Base-by-base conservation (phyloP, 345 rosid genomes). In the Crucihimalaya himalaica region DNA sequence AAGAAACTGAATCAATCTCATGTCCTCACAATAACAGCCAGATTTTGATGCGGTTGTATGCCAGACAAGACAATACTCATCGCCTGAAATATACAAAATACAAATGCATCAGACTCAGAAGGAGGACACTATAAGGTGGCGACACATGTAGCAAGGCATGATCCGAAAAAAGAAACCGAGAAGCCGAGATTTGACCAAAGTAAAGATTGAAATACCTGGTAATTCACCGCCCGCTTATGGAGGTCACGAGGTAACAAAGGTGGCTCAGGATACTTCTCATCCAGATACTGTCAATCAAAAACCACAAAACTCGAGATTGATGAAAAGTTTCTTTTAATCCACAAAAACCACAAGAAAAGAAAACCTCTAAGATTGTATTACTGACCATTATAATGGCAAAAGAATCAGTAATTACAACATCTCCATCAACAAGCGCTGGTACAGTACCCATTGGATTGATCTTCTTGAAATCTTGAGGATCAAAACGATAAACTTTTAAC, bases 401-500 rank as follows among this genome's bases (percentile, higher is more conserved):
- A 63, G 98, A 93, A 73, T 93, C 97, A 13, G 91, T 65, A 48
- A 91, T 25, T 31, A 88, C 82, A 56, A 81, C 8, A 48, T 86
- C 93, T 21, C 94, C 98, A 80, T 93, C 97, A 5, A 81, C 86
- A 64, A 91, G 85, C 1, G 73, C 89, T 10, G 96, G 96, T 48
- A 93, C 94, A 62, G 83, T 86, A 4, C 94, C 89, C 72, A 89
- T 75, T n/a, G 98, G 97, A 68, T 87, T 93, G 52, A 93, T 79
- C 88, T 83, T 80, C 68, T 57, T 61, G 74, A 86, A 89, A 54
- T 86, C 98, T 93, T 74, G 2, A 72, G 25, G 25, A 43, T 29
- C 56, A 72, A 66, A 46, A 63, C 43, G 8, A 34, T n/a, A 34
- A 4, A 28, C 2, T 10, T 52, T 42, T 32, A 47, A 14, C 74